Conservation (phyloP, 2,329 filamentous ascomycete genomes). For the Penicillium sp. region DNA sequence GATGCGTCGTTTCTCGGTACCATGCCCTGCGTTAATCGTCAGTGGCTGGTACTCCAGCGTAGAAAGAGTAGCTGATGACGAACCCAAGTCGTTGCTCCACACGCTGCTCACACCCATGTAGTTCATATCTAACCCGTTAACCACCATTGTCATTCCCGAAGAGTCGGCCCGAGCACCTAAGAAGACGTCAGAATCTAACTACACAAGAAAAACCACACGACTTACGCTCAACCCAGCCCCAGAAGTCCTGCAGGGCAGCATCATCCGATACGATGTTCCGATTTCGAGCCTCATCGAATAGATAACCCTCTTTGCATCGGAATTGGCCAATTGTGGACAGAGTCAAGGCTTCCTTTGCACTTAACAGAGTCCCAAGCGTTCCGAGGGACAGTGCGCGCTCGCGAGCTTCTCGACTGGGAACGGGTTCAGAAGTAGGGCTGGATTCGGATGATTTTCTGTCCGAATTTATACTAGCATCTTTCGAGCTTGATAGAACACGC, state of each 20-base stretch:
- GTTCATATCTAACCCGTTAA: conserved; percentile 54
- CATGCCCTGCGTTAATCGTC: conserved; percentile 27
- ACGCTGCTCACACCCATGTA: conserved; percentile 56
- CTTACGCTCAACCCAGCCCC: conserved; percentile 54
- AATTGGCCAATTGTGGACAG: conserved; percentile 39
- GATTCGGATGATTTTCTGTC: conserved; percentile 7
- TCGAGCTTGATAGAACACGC: conserved; percentile 19
- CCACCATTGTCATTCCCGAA: conserved; percentile 50
- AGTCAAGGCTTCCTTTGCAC: conserved; percentile 38
- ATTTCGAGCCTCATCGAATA: conserved; percentile 53
- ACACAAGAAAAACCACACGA: background rate
- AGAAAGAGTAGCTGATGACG: conserved; percentile 6
- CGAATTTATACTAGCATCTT: conserved; percentile 5
- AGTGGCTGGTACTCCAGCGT: background rate
- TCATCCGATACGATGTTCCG: conserved; percentile 53
- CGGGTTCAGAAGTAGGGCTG: conserved; percentile 12
- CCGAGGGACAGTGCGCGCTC: conserved; percentile 34
- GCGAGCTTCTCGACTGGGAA: conserved; percentile 38
- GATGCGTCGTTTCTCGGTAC: conserved; percentile 30
- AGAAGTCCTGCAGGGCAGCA: conserved; percentile 53
- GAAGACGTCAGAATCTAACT: background rate
- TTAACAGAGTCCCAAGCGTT: conserved; percentile 26
- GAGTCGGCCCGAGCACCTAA: conserved; percentile 39
- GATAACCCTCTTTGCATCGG: conserved; percentile 52
- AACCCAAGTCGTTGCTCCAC: conserved; percentile 55